Conservation (phyloP, 352 stramenopile species). For the Thraustochytrium sp. region DNA sequence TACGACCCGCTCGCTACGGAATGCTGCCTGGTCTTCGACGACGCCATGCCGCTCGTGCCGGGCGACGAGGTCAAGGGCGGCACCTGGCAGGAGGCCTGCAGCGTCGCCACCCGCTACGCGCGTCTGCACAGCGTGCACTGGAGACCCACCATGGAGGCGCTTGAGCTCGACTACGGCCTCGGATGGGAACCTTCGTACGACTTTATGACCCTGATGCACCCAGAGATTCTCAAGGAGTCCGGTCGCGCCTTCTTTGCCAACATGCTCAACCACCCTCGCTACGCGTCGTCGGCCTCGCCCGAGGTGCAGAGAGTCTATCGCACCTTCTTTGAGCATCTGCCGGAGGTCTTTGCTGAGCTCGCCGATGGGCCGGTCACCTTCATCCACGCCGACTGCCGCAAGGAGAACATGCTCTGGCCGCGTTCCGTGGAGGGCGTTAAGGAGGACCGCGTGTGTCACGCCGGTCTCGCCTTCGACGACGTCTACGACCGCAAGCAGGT, state of each 20-base stretch:
- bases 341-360: neutral
- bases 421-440: neutral
- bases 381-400: neutral
- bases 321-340: neutral
- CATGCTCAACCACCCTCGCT: neutral
- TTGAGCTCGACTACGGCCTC: neutral
- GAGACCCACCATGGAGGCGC: neutral
- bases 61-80: neutral
- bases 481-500: neutral
- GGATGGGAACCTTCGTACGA: neutral
- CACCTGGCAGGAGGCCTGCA: conserved; percentile 13
- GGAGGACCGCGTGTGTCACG: neutral
- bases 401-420: conserved; percentile 2
- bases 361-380: neutral
- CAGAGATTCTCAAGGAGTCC: neutral
- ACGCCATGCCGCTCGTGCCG: neutral
- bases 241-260: neutral
- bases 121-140: conserved; percentile 4
- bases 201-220: neutral
- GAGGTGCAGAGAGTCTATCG: neutral
- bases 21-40: neutral
- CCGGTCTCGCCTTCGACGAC: conserved; percentile 27
- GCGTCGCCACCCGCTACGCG: conserved; percentile 12
- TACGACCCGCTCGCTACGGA: neutral
- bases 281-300: neutral